phyloP scores from a whole-genome alignment of 352 stramenopile genomes.

The Phytophthora chlamydospora region DNA sequence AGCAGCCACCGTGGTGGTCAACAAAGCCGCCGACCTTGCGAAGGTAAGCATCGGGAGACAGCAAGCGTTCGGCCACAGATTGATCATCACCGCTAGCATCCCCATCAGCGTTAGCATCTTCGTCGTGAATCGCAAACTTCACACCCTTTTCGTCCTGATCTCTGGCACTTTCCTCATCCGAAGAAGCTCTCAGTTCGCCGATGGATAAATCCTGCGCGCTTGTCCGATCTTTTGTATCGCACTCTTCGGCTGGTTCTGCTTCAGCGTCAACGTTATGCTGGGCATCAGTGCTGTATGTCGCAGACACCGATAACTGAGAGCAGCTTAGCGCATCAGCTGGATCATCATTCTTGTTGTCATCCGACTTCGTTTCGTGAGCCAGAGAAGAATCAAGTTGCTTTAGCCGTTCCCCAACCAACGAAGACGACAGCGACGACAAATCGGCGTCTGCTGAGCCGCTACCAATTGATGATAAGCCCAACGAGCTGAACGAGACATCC shows the following conservation, averaged over 20 bases:
- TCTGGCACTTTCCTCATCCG: constrained; percentile 1
- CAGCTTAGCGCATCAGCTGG: neutral
- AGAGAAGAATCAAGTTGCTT: constrained; percentile 13
- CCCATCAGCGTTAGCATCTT: constrained; percentile 20
- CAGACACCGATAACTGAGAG: constrained; percentile 12
- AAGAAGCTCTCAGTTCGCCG: constrained; percentile 19
- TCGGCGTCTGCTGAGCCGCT: constrained; percentile 47
- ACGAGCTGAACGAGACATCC: constrained; percentile 50
- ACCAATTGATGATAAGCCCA: constrained; percentile 72
- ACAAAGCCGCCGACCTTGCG: constrained; percentile 51
- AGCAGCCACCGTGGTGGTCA: constrained; percentile 57
- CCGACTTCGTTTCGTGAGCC: neutral
- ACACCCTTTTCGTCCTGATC: neutral
- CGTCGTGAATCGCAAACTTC: constrained; percentile 6
- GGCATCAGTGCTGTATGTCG: neutral
- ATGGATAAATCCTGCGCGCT: constrained; percentile 22
- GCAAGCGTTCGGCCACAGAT: constrained; percentile 31
- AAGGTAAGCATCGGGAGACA: constrained; percentile 57
- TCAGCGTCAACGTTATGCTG: constrained; percentile 8
- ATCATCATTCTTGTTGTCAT: constrained; percentile 2
- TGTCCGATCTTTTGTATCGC: neutral
- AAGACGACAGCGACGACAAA: constrained; percentile 72
- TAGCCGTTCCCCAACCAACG: constrained; percentile 37
- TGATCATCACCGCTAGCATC: constrained; percentile 18
- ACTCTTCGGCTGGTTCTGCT: constrained; percentile 4